These are phyloP conservation scores for Knoxia roxburghii DNA, from an alignment of 257 asterid genomes.

Conservation along the genomic window DNA sequence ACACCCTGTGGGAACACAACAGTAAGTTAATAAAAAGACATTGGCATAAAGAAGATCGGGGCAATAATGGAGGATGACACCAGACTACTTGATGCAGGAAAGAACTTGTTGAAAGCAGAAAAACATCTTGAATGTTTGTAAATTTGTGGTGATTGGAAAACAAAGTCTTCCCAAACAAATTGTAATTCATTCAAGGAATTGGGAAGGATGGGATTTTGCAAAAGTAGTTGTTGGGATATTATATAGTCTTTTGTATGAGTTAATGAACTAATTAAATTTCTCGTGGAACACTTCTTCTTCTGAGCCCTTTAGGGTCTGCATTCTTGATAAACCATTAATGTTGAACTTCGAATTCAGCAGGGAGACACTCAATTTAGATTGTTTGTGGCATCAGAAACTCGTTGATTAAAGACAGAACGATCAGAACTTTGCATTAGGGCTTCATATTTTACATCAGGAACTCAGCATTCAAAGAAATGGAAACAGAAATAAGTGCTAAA, in stretches of 20 bases:
- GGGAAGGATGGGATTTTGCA: not conserved
- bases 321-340: not conserved
- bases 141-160: no score
- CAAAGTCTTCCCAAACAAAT: not conserved
- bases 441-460: not conserved
- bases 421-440: not conserved
- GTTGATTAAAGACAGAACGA: not conserved
- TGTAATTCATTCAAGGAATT: not conserved
- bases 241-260: not conserved
- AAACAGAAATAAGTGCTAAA: not conserved
- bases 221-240: not conserved
- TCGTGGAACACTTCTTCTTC: no score
- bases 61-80: not conserved
- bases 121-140: no score
- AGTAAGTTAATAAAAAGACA: not conserved
- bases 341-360: not conserved
- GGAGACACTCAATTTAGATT: not conserved
- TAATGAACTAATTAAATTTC: no score
- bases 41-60: not conserved
- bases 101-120: not conserved
- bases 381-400: not conserved
- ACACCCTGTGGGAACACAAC: not conserved
- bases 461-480: not conserved
- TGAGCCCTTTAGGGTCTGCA: no score
- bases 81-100: not conserved